Base-by-base conservation (phyloP, 1,284 basidiomycete species). In the Moesziomyces globuligerus region DNA sequence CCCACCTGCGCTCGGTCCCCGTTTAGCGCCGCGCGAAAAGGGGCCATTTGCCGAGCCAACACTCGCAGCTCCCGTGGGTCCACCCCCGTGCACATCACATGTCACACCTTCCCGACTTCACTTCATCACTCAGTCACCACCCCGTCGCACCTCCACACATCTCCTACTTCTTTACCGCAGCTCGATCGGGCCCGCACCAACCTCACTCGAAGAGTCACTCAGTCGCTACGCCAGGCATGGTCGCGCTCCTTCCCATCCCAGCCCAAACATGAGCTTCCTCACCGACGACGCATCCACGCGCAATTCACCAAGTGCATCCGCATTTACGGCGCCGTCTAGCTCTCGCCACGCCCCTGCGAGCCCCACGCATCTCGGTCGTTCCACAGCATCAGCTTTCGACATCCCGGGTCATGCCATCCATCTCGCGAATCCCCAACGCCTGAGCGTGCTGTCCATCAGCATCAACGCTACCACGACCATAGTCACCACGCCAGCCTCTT, bases 401-500 rank as follows among this genome's bases (percentile, higher is more conserved):
- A 7, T 64, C 5, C 66, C 66, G 7, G 66, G 59, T 11, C 68
- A 74, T 20, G 41, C 68, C 3, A 43, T 74, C 64, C 65, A 43
- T 25, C 42, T 71, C 28, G 47, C 26, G 25, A 43, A 72, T 37
- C 68, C 58, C 8, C 62, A 72, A n/a, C 47, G 56, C 10, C 64
- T 74, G 17, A 49, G 58, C 20, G 38, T 74, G 15, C 68, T 74
- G 32, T 72, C 62, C 15, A 39, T 74, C 47, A 43, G 38, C 45
- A 59, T 74, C 46, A 46, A 62, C 29, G 58, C 68, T 10, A 52
- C 59, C 5, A 62, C 65, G 8, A 38, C 39, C 26, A 56, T 68
- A 36, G 29, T 51, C 9, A 57, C 49, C 2, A 54, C 48, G 25
- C 49, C 44, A 21, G 29, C 37, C 11, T 25, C 18, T 13, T 8